Evolutionary conservation across 2,329 filamentous ascomycete genomes (phyloP).

Genomic region (Fusarium setosum): DNA sequence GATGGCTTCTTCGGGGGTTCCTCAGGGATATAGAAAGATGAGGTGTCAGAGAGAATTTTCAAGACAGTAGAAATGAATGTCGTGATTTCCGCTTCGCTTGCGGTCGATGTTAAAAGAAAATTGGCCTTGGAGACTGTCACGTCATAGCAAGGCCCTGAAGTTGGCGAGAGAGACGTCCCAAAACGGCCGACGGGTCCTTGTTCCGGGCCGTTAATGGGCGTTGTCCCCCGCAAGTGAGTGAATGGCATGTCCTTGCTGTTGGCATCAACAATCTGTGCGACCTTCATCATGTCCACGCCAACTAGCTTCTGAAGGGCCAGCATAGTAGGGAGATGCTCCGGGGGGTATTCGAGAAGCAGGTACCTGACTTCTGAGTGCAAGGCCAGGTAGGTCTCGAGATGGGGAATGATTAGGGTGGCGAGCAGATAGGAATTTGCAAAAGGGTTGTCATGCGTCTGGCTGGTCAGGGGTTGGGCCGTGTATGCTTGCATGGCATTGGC

Average conservation of each 20-base stretch:
- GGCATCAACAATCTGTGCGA: constrained; percentile 66
- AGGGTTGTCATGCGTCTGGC: constrained; percentile 64
- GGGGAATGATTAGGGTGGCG: constrained; percentile 68
- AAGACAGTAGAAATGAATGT: constrained; percentile 65
- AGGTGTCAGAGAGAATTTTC: constrained; percentile 50
- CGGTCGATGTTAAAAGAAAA: constrained; percentile 66
- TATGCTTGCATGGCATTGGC: constrained; percentile 70
- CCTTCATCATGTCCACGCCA: constrained; percentile 66
- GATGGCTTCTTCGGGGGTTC: constrained; percentile 34
- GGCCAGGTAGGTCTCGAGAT: constrained; percentile 69
- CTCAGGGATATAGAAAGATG: constrained; percentile 58
- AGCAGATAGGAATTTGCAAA: constrained; percentile 65
- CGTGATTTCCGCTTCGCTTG: constrained; percentile 64
- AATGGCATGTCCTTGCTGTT: constrained; percentile 52
- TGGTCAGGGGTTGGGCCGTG: constrained; percentile 61
- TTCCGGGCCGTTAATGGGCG: constrained; percentile 41
- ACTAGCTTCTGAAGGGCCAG: constrained; percentile 68
- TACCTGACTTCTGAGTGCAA: constrained; percentile 64
- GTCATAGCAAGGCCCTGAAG: constrained; percentile 43
- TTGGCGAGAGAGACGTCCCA: constrained; percentile 33
- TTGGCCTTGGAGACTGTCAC: constrained; percentile 63
- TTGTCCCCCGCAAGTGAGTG: constrained; percentile 52
- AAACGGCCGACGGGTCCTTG: constrained; percentile 35
- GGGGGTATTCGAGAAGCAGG: constrained; percentile 69
- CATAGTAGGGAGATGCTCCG: constrained; percentile 66